Evolutionary conservation across 805 yeast genomes (phyloP), one percentile per base, ranked within the genome.

Genomic region (Spathaspora arborariae): DNA sequence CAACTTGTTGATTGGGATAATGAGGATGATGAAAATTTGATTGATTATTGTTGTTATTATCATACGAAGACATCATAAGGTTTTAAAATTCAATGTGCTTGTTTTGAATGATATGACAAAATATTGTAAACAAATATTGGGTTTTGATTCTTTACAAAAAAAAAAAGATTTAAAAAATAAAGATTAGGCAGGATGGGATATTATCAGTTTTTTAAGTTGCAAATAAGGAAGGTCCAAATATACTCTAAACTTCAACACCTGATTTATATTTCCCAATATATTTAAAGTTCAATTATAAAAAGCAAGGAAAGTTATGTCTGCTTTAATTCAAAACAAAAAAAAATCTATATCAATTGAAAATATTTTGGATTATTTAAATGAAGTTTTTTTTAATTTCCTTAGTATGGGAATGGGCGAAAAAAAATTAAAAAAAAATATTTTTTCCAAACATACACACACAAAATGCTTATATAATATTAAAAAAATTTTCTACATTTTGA

Each of bases 1-100:
- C 41, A 36, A 37, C 41, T 16, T 42, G 39, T 35, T 42, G 41
- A n/a, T 20, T 20, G n/a, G 41, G 40, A 18, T 21, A 42, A 30
- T 36, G 37, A 33, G 41, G 22, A 24, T 24, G 34, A 18, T 39
- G 35, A 20, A 37, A 43, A 13, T 30, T 30, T n/a, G 42, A 40
- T 26, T 18, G 42, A 20, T 43, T 42, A 18, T 34, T 43, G 9
- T 39, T 26, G 21, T 37, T 43, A 43, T 43, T 43, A 22, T 43
- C 46, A 26, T 43, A 43, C 15, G 46, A 43, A n/a, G 46, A 43
- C 46, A 43, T 43, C 35, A 30, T 30, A 30, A 15, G 35, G 35
- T 30, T 3, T 6, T 30, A 30, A 13, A 30, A 15, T 30, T 24
- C 27, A 24, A 24, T 9, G 3, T 24, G 27, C n/a, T n/a, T n/a